Evolutionary conservation across 345 rosid species (phyloP).

Genomic region (Citrus trifoliata): DNA sequence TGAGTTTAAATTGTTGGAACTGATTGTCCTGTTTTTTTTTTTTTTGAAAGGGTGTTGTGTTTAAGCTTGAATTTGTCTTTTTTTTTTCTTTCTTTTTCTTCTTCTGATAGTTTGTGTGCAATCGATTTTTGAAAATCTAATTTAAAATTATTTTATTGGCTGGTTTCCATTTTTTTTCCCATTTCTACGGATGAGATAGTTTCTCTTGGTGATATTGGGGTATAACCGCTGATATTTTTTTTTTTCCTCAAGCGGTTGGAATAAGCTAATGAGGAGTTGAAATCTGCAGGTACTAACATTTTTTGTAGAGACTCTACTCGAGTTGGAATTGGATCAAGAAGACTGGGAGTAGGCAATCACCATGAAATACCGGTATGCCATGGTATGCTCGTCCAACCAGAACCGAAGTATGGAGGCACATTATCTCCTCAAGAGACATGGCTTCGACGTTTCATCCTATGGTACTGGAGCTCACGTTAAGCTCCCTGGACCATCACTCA

Average conservation of each 20-base stretch:
- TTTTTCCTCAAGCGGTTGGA: not conserved
- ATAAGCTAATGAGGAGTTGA: not conserved
- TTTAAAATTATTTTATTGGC: too few species aligned
- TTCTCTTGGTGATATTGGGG: not conserved
- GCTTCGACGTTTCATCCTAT: conserved; percentile 91
- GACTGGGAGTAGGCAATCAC: not conserved
- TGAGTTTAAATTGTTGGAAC: not conserved
- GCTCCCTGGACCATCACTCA: conserved; percentile 82
- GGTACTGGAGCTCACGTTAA: conserved; percentile 92
- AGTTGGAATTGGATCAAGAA: not conserved
- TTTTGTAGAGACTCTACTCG: not conserved
- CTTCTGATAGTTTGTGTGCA: not conserved
- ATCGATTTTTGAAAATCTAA: not conserved
- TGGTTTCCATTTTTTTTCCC: not conserved
- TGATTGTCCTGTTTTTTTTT: not conserved
- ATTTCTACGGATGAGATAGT: not conserved
- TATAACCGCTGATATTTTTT: too few species aligned
- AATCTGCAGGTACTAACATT: not conserved
- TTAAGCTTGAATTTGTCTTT: not conserved
- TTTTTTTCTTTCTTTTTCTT: too few species aligned
- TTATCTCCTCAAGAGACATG: conserved; percentile 70
- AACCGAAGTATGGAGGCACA: conserved; percentile 97
- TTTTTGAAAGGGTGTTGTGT: not conserved
- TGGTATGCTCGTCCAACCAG: conserved; percentile 92
- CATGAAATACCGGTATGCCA: conserved; percentile 81